Evolutionary conservation across 495 filamentous ascomycete genomes (phyloP).

Genomic region (Aspergillus bridgeri): DNA sequence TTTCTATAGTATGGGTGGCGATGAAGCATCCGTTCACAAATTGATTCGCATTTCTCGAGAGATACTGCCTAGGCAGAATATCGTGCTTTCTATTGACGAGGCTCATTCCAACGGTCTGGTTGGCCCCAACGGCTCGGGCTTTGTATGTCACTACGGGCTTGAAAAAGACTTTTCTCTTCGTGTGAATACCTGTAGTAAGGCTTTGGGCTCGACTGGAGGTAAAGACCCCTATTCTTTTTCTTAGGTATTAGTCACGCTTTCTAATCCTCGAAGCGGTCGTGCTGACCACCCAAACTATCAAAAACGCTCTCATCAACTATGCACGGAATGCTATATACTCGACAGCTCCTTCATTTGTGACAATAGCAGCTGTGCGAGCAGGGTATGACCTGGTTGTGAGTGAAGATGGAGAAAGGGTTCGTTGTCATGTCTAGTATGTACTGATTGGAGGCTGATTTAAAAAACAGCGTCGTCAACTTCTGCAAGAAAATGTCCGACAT

Average conservation of each 20-base stretch:
- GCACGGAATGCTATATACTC: not conserved
- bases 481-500: too few species aligned
- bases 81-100: constrained; percentile 62
- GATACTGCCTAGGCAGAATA: constrained; percentile 48
- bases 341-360: not conserved
- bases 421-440: not conserved
- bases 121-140: constrained; percentile 52
- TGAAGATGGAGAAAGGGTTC: constrained; percentile 3
- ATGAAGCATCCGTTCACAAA: constrained; percentile 51
- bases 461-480: not conserved
- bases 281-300: not conserved
- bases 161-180: constrained; percentile 55
- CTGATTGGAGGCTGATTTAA: not conserved
- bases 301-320: constrained; percentile 2
- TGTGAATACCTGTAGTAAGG: constrained; percentile 65
- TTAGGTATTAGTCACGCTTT: not conserved
- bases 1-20: constrained; percentile 71
- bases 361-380: not conserved
- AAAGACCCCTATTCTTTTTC: constrained; percentile 16
- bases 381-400: constrained; percentile 2
- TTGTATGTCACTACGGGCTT: constrained; percentile 55
- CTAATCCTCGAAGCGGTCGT: not conserved
- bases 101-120: constrained; percentile 61
- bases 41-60: constrained; percentile 48
- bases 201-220: constrained; percentile 61